These are phyloP conservation scores for Diaporthe ampelina DNA, from an alignment of 2,329 filamentous ascomycete genomes.

Conservation along the genomic window DNA sequence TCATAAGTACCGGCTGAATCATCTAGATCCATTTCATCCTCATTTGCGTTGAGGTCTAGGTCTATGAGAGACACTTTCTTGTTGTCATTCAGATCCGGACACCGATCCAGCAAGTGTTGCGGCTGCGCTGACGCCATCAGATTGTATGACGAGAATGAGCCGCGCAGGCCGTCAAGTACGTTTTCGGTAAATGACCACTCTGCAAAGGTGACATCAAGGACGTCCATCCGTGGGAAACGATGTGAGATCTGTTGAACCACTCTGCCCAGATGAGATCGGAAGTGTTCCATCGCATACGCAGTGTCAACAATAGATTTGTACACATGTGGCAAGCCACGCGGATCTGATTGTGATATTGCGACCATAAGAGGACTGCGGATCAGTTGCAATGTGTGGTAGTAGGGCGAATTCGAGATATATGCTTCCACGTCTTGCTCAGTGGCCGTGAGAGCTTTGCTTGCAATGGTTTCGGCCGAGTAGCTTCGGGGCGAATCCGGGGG, in stretches of 20 bases:
- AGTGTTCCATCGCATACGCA: conserved; percentile 48
- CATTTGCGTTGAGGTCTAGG: conserved; percentile 45
- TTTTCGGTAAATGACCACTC: conserved; percentile 49
- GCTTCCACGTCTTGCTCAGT: conserved; percentile 48
- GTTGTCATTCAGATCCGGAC: conserved; percentile 27
- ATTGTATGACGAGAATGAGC: conserved; percentile 50
- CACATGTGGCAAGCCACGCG: conserved; percentile 46
- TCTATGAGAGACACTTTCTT: conserved; percentile 42
- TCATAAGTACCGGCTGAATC: conserved; percentile 44
- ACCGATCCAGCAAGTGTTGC: conserved; percentile 42
- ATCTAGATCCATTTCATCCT: conserved; percentile 42
- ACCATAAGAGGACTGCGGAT: conserved; percentile 47
- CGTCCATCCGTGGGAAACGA: conserved; percentile 55
- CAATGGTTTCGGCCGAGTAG: no score
- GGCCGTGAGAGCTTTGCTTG: conserved; percentile 38
- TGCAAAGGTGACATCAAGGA: conserved; percentile 54
- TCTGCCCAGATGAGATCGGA: conserved; percentile 52
- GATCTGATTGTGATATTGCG: conserved; percentile 38
- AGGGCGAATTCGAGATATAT: conserved; percentile 52
- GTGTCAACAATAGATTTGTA: conserved; percentile 48
- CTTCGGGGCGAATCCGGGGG: conserved; percentile 20
- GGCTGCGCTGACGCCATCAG: conserved; percentile 44
- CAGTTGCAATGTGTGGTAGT: conserved; percentile 48
- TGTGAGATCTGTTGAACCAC: conserved; percentile 56
- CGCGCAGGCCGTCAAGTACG: conserved; percentile 50